These are phyloP conservation scores for Porphyridium purpureum DNA, from an alignment of 23 red algal genomes.

Conservation along the genomic window DNA sequence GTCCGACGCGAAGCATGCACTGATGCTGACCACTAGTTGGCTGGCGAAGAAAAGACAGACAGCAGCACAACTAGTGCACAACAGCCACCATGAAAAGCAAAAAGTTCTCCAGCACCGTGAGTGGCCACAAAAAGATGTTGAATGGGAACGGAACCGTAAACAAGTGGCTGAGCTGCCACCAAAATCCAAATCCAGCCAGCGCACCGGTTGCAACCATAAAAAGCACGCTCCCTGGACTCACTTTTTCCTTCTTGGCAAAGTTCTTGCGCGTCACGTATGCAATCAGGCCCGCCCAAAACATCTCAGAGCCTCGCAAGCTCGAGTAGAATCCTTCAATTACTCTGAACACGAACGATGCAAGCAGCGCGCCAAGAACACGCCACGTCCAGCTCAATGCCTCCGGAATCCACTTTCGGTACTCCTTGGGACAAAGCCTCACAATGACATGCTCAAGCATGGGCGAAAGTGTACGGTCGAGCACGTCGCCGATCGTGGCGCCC, in stretches of 20 bases:
- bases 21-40: too few relatives aligned
- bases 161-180: neutral
- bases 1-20: too few relatives aligned
- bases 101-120: neutral
- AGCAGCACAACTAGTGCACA: too few relatives aligned
- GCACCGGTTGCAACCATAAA: neutral
- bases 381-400: neutral
- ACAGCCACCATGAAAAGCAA: too few relatives aligned
- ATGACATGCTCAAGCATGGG: neutral
- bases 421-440: neutral
- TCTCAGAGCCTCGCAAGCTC: neutral
- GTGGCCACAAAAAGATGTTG: neutral
- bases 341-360: too few relatives aligned
- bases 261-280: neutral
- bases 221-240: neutral
- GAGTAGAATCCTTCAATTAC: neutral
- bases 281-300: neutral
- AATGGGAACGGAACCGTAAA: neutral
- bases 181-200: neutral
- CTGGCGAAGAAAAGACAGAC: too few relatives aligned
- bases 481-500: neutral
- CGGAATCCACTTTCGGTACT: neutral
- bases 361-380: neutral
- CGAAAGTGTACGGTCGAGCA: neutral
- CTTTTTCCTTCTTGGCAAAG: too few relatives aligned